Conservation (phyloP, 2,329 filamentous ascomycete species). For the Paraphaeosphaeria sporulosa region DNA sequence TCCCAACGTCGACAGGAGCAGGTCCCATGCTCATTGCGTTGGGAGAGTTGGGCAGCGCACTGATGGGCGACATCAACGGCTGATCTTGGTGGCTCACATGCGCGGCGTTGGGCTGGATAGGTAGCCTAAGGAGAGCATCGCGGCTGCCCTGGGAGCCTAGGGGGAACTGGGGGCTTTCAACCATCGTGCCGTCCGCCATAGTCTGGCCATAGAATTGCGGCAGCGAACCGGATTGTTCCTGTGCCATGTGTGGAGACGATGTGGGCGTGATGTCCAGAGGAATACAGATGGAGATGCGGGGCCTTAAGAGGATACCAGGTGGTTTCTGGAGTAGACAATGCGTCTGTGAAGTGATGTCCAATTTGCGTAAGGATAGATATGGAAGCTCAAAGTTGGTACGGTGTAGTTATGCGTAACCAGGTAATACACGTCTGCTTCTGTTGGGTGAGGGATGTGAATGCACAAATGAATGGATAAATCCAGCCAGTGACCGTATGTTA, state of each 20-base stretch:
- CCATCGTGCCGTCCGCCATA: conserved; percentile 37
- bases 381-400: not conserved
- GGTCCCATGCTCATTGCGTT: conserved; percentile 16
- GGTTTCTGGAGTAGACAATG: conserved; percentile 3
- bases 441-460: not conserved
- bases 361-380: not conserved
- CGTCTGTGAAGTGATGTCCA: conserved; percentile 2
- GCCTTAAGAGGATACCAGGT: conserved; percentile 8
- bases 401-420: not conserved
- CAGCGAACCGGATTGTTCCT: conserved; percentile 20
- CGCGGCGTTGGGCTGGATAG: conserved; percentile 36
- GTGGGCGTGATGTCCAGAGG: conserved; percentile 12
- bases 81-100: conserved; percentile 26
- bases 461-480: not conserved
- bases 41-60: not conserved
- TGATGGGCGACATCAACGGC: conserved; percentile 21
- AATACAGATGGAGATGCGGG: conserved; percentile 16
- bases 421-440: not conserved
- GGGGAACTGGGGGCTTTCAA: conserved; percentile 32
- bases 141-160: conserved; percentile 32
- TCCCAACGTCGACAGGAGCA: conserved; percentile 6
- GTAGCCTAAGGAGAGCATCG: conserved; percentile 39
- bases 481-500: conserved; percentile 5
- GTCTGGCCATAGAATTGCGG: conserved; percentile 41
- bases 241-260: conserved; percentile 30